These are phyloP conservation scores for Vanderwaltozyma tropicalis DNA, from an alignment of 805 yeast species.

Conservation along the genomic window DNA sequence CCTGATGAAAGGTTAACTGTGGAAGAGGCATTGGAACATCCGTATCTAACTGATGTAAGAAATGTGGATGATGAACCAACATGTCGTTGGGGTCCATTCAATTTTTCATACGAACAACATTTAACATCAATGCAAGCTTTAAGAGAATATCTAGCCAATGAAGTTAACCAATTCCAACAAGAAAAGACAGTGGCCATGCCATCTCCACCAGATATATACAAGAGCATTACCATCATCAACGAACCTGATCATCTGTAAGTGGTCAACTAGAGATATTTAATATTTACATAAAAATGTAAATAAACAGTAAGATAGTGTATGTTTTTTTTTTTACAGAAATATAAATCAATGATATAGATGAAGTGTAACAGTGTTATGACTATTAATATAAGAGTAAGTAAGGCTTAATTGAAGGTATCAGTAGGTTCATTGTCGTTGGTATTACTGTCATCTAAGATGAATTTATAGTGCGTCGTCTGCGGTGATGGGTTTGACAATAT, in stretches of 20 bases:
- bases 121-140: conserved; percentile 34
- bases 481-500: too few species aligned
- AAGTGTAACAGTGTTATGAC: too few species aligned
- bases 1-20: conserved; percentile 45
- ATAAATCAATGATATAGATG: too few species aligned
- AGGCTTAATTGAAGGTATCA: too few species aligned
- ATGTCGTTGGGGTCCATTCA: conserved; percentile 39
- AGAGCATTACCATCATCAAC: neutral
- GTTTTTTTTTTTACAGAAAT: too few species aligned
- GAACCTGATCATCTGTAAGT: neutral
- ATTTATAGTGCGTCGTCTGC: too few species aligned
- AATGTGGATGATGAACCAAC: conserved; percentile 45
- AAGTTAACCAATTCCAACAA: conserved; percentile 41
- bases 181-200: conserved; percentile 9
- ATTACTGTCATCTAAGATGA: too few species aligned
- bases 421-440: too few species aligned
- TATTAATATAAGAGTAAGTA: too few species aligned
- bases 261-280: too few species aligned
- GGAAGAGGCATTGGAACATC: conserved; percentile 46
- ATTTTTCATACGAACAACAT: conserved; percentile 54
- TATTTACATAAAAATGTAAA: too few species aligned
- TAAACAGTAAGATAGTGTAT: too few species aligned
- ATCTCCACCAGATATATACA: neutral
- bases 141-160: conserved; percentile 40
- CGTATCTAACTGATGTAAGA: conserved; percentile 45